Evolutionary conservation across 805 yeast genomes (phyloP).

Genomic region (Saturnispora besseyi): DNA sequence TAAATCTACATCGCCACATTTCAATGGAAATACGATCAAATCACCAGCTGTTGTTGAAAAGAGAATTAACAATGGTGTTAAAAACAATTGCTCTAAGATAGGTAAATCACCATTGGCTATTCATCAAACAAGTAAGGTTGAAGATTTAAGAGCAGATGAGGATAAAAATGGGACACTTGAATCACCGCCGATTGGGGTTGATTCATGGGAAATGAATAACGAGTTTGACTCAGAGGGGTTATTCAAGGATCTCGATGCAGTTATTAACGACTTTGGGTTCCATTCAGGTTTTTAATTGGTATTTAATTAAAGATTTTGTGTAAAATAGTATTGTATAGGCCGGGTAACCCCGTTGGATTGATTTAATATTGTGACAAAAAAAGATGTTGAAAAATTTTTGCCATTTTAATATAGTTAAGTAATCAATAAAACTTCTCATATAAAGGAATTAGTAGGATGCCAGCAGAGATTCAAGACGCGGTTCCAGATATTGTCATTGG

Average conservation of each 20-base stretch:
- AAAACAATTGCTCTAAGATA: neutral
- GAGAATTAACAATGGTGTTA: constrained; percentile 8
- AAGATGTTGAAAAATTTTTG: constrained; percentile 1
- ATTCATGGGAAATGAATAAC: constrained; percentile 30
- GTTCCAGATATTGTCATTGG: constrained; percentile 79
- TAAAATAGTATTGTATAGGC: neutral
- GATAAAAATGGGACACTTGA: neutral
- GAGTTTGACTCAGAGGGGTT: constrained; percentile 44
- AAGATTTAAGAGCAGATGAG: neutral
- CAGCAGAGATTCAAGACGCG: constrained; percentile 75
- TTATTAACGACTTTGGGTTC: constrained; percentile 90
- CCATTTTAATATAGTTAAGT: neutral
- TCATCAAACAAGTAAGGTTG: neutral
- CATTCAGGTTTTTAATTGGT: constrained; percentile 37
- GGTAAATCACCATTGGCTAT: constrained; percentile 8
- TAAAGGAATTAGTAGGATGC: constrained; percentile 33
- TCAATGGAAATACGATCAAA: constrained; percentile 4
- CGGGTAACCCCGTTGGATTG: constrained; percentile 2
- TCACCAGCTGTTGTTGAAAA: constrained; percentile 10
- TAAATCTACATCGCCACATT: constrained; percentile 14
- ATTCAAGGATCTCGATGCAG: constrained; percentile 79
- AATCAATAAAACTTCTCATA: neutral
- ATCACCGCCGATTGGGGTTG: constrained; percentile 17
- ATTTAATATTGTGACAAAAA: neutral
- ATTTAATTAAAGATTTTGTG: neutral